phyloP scores from a whole-genome alignment of 2,329 filamentous ascomycete species.

The Cladosporium sp. region DNA sequence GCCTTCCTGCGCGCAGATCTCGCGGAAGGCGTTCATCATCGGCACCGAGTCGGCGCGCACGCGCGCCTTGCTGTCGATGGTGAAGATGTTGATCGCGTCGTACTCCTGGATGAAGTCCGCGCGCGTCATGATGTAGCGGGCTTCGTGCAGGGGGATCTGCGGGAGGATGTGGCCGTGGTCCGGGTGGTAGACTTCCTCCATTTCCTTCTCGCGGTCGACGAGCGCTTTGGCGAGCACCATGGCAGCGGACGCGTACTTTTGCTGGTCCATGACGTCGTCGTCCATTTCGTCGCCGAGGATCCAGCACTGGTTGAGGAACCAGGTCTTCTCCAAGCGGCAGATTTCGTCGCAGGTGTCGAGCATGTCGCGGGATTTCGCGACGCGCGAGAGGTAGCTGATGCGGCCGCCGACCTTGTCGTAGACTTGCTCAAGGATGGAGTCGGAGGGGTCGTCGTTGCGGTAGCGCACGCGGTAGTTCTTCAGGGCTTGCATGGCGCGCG shows the following conservation, averaged over 20 bases:
- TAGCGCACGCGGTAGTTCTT: conserved; percentile 79
- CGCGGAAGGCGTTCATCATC: conserved; percentile 88
- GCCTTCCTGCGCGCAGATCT: conserved; percentile 73
- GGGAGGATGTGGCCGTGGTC: conserved; percentile 74
- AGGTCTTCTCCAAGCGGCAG: conserved; percentile 69
- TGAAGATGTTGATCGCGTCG: conserved; percentile 93
- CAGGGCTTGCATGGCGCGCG: conserved; percentile 73
- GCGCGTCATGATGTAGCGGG: conserved; percentile 90
- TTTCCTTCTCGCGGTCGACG: conserved; percentile 75
- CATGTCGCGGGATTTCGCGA: conserved; percentile 86
- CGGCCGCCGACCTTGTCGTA: conserved; percentile 87
- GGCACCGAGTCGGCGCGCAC: conserved; percentile 93
- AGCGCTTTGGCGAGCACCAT: conserved; percentile 91
- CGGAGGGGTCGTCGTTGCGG: conserved; percentile 61
- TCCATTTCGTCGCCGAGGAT: conserved; percentile 78
- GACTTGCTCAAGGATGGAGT: conserved; percentile 66
- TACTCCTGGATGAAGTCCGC: conserved; percentile 92
- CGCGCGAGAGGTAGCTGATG: conserved; percentile 81
- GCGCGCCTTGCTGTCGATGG: conserved; percentile 81
- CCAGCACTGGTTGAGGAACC: conserved; percentile 78
- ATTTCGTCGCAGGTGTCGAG: conserved; percentile 72
- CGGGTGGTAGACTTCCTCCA: conserved; percentile 62
- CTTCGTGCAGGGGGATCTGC: conserved; percentile 75
- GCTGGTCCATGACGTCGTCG: conserved; percentile 97
- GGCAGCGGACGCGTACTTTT: conserved; percentile 91